Base-by-base conservation (phyloP, 2,329 filamentous ascomycete genomes). In the Diaporthe aspalathi region DNA sequence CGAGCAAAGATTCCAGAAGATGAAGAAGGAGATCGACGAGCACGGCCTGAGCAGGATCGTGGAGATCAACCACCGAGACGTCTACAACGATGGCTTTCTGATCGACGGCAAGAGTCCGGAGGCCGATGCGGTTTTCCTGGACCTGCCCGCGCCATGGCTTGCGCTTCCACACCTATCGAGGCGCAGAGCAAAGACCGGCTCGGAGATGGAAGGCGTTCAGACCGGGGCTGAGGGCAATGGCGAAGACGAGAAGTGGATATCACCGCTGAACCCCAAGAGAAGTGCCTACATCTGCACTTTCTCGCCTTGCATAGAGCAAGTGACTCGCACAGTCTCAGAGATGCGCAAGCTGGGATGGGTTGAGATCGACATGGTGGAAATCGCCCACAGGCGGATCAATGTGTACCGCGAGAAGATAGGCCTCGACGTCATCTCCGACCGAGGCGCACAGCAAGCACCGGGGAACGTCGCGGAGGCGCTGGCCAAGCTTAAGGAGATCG, bases 271-370 rank as follows among this genome's bases (percentile, higher is more conserved):
- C 75, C 90, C 93, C 0, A 86, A 87, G n/a, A 87, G 89, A 52
- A 88, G 92, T 6, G 89, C 92, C 1, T 88, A 96, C 78, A 88
- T 99, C 68, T 99, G 96, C 84, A 97, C 94, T 0, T 99, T 99
- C 83, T 97, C 93, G 1, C 96, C 96, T 0, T 99, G 96, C 81
- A 97, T 99, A 75, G 96, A 99, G 82, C 96, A 99, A 83, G 95
- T 97, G 27, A 94, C 93, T 67, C 90, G 91, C 70, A 98, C 96
- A 0, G 91, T 97, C 68, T 92, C 93, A 14, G 89, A 90, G 16
- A 87, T 99, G 81, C 91, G 95, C 68, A 88, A 90, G 47, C 84
- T 94, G 8, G 94, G 94, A 67, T 99, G 96, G 96, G 88, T 94
- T 12, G 92, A 95, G 71, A 97, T 98, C 74, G 91, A 93, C 76